Conservation (phyloP, 176 grass and related monocot species). For the Zizania latifolia region DNA sequence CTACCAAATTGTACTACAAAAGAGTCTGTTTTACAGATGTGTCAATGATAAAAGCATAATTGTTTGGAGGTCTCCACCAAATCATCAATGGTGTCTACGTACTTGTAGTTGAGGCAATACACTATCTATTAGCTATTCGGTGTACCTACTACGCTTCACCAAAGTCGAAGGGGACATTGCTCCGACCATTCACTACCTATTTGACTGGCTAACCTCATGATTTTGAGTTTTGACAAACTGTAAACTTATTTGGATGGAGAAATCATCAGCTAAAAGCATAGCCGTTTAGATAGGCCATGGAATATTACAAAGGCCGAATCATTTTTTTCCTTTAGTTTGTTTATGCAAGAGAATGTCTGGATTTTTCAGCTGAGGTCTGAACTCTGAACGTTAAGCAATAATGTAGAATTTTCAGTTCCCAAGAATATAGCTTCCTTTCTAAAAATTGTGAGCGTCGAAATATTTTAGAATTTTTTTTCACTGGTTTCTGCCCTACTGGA, state of each 20-base stretch:
- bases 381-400: not conserved
- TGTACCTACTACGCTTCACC: slow-evolving; percentile 24
- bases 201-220: not conserved
- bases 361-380: not conserved
- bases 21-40: no score
- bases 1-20: no score
- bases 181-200: not conserved
- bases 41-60: no score
- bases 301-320: not conserved
- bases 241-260: not conserved
- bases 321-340: not conserved
- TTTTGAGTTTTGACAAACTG: not conserved
- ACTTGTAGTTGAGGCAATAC: not conserved
- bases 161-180: slow-evolving; percentile 14
- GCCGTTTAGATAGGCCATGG: not conserved
- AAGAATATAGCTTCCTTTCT: not conserved
- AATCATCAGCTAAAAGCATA: not conserved
- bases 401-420: not conserved
- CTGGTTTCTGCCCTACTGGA: not conserved
- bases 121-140: not conserved
- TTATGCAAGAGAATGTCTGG: not conserved
- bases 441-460: no score
- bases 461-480: not conserved
- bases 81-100: no score
- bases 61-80: no score